Conservation (phyloP, 805 yeast species). For the Ogataea trehalophila region DNA sequence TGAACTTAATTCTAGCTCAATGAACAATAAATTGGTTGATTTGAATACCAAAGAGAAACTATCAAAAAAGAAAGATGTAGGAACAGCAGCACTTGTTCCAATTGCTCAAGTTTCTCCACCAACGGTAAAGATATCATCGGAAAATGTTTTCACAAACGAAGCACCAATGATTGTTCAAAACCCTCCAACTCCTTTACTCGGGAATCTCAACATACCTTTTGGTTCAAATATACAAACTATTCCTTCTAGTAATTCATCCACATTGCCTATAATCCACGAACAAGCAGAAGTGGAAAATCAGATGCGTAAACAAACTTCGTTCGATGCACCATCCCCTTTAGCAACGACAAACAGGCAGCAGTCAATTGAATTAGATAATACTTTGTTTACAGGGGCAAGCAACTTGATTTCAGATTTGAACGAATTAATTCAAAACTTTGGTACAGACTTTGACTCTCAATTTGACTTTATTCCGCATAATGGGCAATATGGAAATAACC, state of each 20-base stretch:
- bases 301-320: conserved; percentile 10
- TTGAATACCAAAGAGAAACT: conserved; percentile 11
- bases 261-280: neutral
- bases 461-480: neutral
- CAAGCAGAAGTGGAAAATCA: conserved; percentile 3
- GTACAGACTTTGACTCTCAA: conserved; percentile 20
- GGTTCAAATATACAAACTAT: neutral
- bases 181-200: conserved; percentile 9
- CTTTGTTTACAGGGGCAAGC: conserved; percentile 31
- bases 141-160: conserved; percentile 10
- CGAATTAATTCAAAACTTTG: conserved; percentile 29
- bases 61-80: neutral
- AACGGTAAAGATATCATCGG: neutral
- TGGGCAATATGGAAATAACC: too few relatives aligned
- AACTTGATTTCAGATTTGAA: conserved; percentile 32
- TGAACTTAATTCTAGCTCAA: conserved; percentile 4
- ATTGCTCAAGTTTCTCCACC: neutral
- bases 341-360: conserved; percentile 6
- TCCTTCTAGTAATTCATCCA: neutral
- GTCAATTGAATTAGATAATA: conserved; percentile 25
- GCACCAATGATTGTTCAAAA: conserved; percentile 24
- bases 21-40: conserved; percentile 10
- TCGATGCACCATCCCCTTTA: conserved; percentile 4
- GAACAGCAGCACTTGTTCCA: neutral
- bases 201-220: conserved; percentile 1